phyloP scores from a whole-genome alignment of 257 asterid genomes.

The Cinchona pubescens region DNA sequence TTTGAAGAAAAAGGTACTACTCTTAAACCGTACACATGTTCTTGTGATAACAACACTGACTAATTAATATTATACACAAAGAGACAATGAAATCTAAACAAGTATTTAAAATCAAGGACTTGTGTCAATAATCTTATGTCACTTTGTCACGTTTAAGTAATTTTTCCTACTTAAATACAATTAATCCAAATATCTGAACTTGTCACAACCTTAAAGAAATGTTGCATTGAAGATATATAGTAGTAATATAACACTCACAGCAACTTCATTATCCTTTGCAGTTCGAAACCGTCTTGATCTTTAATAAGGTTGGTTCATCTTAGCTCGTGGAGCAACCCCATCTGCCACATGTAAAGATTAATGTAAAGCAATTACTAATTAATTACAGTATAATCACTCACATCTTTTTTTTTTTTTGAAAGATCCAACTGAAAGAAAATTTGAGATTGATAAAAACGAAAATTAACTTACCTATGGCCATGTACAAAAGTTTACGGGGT shows the following conservation, averaged over 20 bases:
- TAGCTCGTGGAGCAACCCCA: constrained; percentile 76
- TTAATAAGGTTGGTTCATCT: constrained; percentile 65
- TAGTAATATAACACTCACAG: constrained; percentile 29
- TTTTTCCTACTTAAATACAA: no score
- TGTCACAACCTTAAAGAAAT: not conserved
- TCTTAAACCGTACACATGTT: no score
- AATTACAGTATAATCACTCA: no score
- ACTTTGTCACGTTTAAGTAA: no score
- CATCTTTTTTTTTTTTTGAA: not conserved
- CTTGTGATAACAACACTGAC: no score
- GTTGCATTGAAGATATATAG: no score
- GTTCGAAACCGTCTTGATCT: constrained; percentile 50
- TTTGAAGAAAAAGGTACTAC: no score
- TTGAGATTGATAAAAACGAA: not conserved
- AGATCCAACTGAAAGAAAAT: not conserved
- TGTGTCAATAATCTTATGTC: no score
- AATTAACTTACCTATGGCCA: constrained; percentile 55
- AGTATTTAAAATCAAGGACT: no score
- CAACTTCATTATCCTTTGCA: constrained; percentile 37
- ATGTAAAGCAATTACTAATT: not conserved
- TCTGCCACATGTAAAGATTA: constrained; percentile 30
- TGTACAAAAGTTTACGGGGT: constrained; percentile 49
- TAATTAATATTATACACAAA: no score
- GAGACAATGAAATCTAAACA: no score
- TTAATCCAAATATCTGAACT: no score